Evolutionary conservation across 1,284 basidiomycete species (phyloP).

Genomic region (Fistulinella staudtii): DNA sequence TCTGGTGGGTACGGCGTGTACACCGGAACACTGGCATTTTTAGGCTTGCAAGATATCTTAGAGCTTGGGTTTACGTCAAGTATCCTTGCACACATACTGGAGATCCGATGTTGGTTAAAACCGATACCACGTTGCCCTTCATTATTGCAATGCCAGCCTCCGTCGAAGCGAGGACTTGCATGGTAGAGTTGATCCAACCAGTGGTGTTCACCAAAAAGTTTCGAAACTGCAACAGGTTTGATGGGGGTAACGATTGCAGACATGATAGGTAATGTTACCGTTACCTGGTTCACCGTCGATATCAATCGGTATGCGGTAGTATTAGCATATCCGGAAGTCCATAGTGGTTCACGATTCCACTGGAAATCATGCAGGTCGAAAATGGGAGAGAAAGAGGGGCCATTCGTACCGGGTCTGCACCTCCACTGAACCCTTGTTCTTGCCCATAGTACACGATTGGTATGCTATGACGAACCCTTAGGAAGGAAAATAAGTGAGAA

Average conservation of each 20-base stretch:
- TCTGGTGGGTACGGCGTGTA: constrained; percentile 48
- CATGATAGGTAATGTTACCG: neutral
- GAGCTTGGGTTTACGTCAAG: neutral
- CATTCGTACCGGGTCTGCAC: constrained; percentile 53
- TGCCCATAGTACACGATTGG: constrained; percentile 82
- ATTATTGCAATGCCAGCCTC: constrained; percentile 61
- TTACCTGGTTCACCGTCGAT: constrained; percentile 58
- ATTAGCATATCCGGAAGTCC: constrained; percentile 66
- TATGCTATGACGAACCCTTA: constrained; percentile 42
- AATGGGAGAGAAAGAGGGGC: neutral
- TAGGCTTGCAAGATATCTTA: constrained; percentile 39
- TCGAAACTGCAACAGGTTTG: constrained; percentile 45
- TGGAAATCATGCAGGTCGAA: constrained; percentile 18
- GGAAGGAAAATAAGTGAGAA: constrained; percentile 12
- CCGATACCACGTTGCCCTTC: constrained; percentile 66
- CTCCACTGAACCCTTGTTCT: constrained; percentile 63
- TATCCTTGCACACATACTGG: constrained; percentile 43
- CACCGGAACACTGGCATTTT: constrained; percentile 51
- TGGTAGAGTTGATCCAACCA: constrained; percentile 56
- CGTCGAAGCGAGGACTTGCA: constrained; percentile 56
- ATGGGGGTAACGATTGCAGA: no score
- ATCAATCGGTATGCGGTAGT: constrained; percentile 61
- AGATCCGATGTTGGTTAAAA: constrained; percentile 76
- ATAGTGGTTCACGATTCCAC: constrained; percentile 76
- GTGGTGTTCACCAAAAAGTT: constrained; percentile 65